Base-by-base conservation (phyloP, 345 rosid species). In the Eucalyptus globulus region DNA sequence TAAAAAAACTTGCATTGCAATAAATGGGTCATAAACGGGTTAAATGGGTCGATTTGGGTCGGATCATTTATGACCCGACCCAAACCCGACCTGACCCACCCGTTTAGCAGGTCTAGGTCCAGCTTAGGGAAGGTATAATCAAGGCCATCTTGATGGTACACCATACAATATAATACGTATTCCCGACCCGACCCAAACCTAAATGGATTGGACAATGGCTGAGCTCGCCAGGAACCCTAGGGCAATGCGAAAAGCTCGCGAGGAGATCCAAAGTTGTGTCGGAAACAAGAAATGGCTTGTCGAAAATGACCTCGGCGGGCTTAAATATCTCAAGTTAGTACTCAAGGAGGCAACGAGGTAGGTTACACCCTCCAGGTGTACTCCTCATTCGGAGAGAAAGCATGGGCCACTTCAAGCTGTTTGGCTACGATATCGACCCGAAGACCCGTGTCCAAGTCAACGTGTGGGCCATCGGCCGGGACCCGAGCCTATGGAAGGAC, bases 351-450 rank as follows among this genome's bases (percentile, higher is more conserved):
- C 94, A 47, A 51, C 92, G 62, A 37, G 37, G 37, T 37, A 87
- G 95, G 88, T 40, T 94, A 91, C 95, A 96, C 80, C 94, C 95
- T 54, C 91, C 94, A n/a, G 90, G 72, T 13, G 93, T 94, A 4
- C 89, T 93, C 4, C 87, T 93, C 10, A 7, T 94, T 37, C 93
- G 94, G 24, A 93, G 94, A 81, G 94, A 96, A 91, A 90, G 91
- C 11, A 92, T 91, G 69, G 89, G 93, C 24, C 90, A 88, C 31
- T 91, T 89, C 37, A 89, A 90, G 51, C 69, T 95, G 72, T 90
- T 91, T n/a, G 93, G 91, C 44, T 91, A 92, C 76, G 60, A 76
- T 56, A 62, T 94, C 44, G 21, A 88, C 45, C 93, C 91, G 3
- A 91, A 92, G 67, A 96, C 91, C 7, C 86, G 86, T 9, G 88